Evolutionary conservation across 2,329 filamentous ascomycete genomes (phyloP).

Genomic region (Diaporthe capsici): DNA sequence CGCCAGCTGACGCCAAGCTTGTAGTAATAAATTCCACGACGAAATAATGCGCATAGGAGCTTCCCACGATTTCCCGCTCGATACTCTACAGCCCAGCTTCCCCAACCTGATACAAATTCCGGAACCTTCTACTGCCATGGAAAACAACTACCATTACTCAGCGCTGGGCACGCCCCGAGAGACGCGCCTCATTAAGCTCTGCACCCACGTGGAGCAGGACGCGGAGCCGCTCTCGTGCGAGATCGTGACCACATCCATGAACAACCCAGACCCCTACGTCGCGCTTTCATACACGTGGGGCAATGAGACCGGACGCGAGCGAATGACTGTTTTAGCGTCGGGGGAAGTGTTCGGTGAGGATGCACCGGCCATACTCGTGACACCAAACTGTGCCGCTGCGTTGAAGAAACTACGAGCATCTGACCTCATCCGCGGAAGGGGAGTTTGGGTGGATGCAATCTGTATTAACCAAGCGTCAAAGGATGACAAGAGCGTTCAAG

Average conservation of each 20-base stretch:
- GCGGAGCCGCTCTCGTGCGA: background rate
- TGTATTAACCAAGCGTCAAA: background rate
- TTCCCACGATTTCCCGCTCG: background rate
- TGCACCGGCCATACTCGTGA: background rate
- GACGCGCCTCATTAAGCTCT: background rate
- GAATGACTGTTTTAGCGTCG: background rate
- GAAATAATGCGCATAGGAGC: background rate
- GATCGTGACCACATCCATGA: background rate
- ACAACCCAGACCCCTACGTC: background rate
- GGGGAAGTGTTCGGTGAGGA: background rate
- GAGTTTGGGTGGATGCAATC: background rate
- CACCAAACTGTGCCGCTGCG: background rate
- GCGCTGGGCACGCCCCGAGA: background rate
- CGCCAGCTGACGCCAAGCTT: background rate
- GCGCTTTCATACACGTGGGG: background rate
- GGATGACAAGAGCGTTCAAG: background rate
- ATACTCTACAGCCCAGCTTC: background rate
- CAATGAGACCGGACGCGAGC: background rate
- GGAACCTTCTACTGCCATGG: background rate
- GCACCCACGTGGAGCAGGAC: background rate
- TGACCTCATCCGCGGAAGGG: background rate
- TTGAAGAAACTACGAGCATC: background rate
- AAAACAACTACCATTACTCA: background rate
- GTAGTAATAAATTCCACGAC: background rate
- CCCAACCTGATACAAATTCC: background rate